Evolutionary conservation across 2,329 filamentous ascomycete species (phyloP).

Genomic region (Cytospora mali): DNA sequence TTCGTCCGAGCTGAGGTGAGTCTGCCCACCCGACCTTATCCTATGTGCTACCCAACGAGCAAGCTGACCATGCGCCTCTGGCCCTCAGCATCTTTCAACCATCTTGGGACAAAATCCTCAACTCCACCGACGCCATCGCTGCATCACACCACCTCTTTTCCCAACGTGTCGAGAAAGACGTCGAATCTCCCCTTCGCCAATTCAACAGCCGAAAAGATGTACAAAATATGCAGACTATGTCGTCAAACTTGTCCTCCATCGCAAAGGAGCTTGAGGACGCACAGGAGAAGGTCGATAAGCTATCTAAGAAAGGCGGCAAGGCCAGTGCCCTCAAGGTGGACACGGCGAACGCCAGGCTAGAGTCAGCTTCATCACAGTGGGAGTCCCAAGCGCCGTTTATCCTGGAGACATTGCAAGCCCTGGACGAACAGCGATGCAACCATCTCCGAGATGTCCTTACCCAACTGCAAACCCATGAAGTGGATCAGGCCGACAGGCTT

Average conservation of each 20-base stretch:
- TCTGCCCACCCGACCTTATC: constrained; percentile 28
- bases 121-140: constrained; percentile 78
- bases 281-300: constrained; percentile 82
- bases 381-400: constrained; percentile 92
- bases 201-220: constrained; percentile 78
- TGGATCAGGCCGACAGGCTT: constrained; percentile 79
- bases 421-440: constrained; percentile 88
- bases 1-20: constrained; percentile 84
- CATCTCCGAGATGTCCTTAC: constrained; percentile 89
- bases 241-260: constrained; percentile 76
- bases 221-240: constrained; percentile 77
- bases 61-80: constrained; percentile 11
- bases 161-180: constrained; percentile 81
- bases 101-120: constrained; percentile 87
- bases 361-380: constrained; percentile 84
- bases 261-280: constrained; percentile 84
- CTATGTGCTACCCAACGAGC: not conserved
- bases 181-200: constrained; percentile 79
- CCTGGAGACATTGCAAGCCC: constrained; percentile 87
- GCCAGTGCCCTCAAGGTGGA: constrained; percentile 78
- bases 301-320: constrained; percentile 76
- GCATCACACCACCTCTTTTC: constrained; percentile 81
- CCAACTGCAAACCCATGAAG: constrained; percentile 89
- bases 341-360: constrained; percentile 70
- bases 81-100: constrained; percentile 76